Base-by-base conservation (phyloP, 331 rosid genomes). In the Ulmus americana region DNA sequence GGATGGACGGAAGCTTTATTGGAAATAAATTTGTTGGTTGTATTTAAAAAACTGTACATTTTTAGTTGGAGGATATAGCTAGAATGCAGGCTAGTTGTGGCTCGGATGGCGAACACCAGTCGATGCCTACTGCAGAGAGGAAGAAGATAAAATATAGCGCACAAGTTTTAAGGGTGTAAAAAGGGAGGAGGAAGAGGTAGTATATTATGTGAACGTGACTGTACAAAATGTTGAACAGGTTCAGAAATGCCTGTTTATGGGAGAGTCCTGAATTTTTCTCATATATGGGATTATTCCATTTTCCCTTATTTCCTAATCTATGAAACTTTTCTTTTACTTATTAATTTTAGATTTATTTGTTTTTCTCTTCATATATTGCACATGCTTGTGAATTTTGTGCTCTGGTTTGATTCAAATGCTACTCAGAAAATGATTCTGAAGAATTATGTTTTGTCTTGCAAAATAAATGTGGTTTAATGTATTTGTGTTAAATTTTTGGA, bases 111-210 rank as follows among this genome's bases (percentile, higher is more conserved):
- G 60, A 49, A 64, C 67, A 22, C 15, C 65, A 44, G 56, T 44
- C 48, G 76, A 64, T 63, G 57, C 52, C 70, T 50, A 20, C 47
- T 73, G 52, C 50, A 64, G 78, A 73, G 63, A 55, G 52, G 68
- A 67, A 42, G 55, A 64, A 75, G 67, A 76, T 7, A 49, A 8
- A 63, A 14, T 43, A 73, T 74, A 69, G 67, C 70, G 82, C 55
- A 67, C 79, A 65, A 79, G 78, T 75, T 79, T 75, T 56, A 54
- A 70, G 50, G 72, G 74, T 80, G 91, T 82, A 82, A 79, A 66
- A 73, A 77, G 75, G 75, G 67, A 43, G 65, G 70, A 76, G 63
- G 68, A 67, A 55, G 70, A 76, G 63, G 68, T 70, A 55, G 77
- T 44, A 59, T 48, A 47, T 59, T 49, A 70, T 65, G 65, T 40